Evolutionary conservation across 331 rosid genomes (phyloP).

Genomic region (Acacia pycnantha): DNA sequence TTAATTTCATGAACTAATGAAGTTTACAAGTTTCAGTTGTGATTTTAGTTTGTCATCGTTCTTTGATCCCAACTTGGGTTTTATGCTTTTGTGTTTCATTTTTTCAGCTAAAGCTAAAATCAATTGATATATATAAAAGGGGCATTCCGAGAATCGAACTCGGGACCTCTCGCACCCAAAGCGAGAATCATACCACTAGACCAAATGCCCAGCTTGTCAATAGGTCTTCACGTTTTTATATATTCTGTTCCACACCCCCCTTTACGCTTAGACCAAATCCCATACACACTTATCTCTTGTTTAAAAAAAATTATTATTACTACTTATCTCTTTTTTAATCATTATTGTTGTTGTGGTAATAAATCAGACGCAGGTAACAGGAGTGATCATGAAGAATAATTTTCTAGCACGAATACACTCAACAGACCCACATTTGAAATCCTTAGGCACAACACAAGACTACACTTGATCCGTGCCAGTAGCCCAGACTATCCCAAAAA

Average conservation of each 20-base stretch:
- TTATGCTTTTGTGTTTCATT: neutral
- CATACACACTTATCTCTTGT: neutral
- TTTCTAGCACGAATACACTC: neutral
- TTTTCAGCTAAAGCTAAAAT: too few species aligned
- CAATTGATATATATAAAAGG: neutral
- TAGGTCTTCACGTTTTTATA: too few species aligned
- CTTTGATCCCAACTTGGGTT: neutral
- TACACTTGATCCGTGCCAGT: neutral
- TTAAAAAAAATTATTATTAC: too few species aligned
- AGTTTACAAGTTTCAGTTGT: neutral
- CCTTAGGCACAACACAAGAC: neutral
- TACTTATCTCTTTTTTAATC: too few species aligned
- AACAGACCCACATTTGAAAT: neutral
- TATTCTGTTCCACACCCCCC: too few species aligned
- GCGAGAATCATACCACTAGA: slow-evolving; percentile 76
- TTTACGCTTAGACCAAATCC: too few species aligned
- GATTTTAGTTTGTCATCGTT: neutral
- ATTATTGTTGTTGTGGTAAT: neutral
- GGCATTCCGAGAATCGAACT: slow-evolving; percentile 65
- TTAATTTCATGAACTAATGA: neutral
- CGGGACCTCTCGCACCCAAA: slow-evolving; percentile 77
- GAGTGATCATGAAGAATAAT: neutral
- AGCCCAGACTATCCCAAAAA: neutral
- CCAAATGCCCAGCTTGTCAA: slow-evolving; percentile 44
- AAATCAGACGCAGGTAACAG: neutral